These are phyloP conservation scores for Quercus suber DNA, from an alignment of 306 rosid species.

Conservation along the genomic window DNA sequence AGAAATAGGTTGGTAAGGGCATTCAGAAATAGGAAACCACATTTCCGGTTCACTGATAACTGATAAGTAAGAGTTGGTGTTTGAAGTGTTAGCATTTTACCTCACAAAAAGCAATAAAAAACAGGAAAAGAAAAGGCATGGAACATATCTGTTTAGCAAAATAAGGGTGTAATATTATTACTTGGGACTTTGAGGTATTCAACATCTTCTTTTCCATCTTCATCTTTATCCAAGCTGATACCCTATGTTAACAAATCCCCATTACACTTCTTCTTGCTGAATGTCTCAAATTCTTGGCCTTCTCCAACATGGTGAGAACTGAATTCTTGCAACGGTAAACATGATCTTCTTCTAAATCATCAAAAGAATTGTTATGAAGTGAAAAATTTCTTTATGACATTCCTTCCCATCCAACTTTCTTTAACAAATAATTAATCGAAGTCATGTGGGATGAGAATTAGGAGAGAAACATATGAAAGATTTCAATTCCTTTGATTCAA, in stretches of 20 bases:
- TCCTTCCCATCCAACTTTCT: no score
- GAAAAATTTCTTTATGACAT: no score
- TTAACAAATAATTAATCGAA: no score
- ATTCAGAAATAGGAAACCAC: background rate
- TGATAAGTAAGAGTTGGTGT: no score
- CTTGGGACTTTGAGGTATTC: constrained; percentile 79
- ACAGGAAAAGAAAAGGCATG: background rate
- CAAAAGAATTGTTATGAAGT: no score
- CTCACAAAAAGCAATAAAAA: background rate
- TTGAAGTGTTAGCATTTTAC: background rate
- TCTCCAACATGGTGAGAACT: constrained; percentile 78
- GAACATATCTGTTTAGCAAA: background rate
- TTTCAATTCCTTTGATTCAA: no score
- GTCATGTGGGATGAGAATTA: no score
- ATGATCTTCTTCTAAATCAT: constrained; percentile 55
- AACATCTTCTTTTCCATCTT: constrained; percentile 36
- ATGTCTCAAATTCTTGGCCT: constrained; percentile 68
- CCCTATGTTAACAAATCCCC: constrained; percentile 24
- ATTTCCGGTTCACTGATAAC: background rate
- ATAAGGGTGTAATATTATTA: constrained; percentile 23
- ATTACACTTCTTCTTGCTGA: constrained; percentile 57
- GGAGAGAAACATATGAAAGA: no score
- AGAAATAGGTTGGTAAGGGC: background rate
- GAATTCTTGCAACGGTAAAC: constrained; percentile 74
- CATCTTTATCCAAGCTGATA: constrained; percentile 35